Evolutionary conservation across 768 basidiomycete species (phyloP), one percentile per base, ranked within the genome.

Genomic region (Ramaria sp.): DNA sequence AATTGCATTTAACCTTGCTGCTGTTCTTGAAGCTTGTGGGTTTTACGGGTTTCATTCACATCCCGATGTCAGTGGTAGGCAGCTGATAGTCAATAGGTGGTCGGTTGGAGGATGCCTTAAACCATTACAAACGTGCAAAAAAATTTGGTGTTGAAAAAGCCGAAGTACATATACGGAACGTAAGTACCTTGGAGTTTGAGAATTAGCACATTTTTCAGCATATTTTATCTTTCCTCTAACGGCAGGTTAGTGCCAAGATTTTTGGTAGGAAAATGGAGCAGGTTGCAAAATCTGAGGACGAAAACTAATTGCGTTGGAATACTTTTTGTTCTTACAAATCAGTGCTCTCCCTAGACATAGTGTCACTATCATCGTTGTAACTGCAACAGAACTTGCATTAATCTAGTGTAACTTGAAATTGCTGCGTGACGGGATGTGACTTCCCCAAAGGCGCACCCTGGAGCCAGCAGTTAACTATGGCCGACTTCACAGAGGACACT

Each of bases 1-100:
- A 68, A 90, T 92, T 65, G 84, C 88, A 15, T 93, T 91, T 76
- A 93, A 93, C 73, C 79, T 91, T 58, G 91, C 87, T 51, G 91
- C 89, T 46, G 88, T 93, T 63, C 77, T 92, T 59, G 91, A 93
- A 82, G 90, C 91, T 56, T 81, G 91, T 89, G 63, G 63, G 84
- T 76, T 54, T 31, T 57, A 7, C 34, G 34, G 34, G 34, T 37
- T 27, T 27, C 27, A 34, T 47, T n/a, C 39, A 30, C 59, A 52
- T 33, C 15, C 37, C 42, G 39, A 45, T 45, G 10, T 4, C 2
- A 27, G 27, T 51, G 7, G 22, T 22, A 31, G 47, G 20, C 5
- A 48, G 9, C 45, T 55, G 38, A 31, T 66, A 71, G 61, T 62
- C 59, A 59, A 58, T 69, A 91, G 89, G 83, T 64, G 88, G 86